Percentiles rank a stretch among this genome's conserved stretches.
Evolutionary conservation across 805 yeast species (phyloP).

Genomic region (Grigorovia humatica): DNA sequence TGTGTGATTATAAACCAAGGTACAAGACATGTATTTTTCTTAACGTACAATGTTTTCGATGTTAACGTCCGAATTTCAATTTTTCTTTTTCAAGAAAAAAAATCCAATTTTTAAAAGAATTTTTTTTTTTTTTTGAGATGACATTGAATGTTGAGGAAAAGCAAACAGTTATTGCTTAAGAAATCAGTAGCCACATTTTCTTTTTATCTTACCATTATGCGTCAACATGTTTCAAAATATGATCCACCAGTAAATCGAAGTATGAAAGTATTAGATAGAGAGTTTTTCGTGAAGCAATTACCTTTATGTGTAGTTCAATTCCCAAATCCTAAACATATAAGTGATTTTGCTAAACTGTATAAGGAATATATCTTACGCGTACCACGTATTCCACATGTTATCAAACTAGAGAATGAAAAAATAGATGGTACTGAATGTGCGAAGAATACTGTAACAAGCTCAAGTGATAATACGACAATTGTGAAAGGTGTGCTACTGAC

Average conservation of each 20-base stretch:
- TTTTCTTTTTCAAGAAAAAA: not conserved
- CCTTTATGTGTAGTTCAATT: slow-evolving; percentile 59
- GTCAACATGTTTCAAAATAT: slow-evolving; percentile 10
- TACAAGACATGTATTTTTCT: too few species aligned
- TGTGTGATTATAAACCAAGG: too few species aligned
- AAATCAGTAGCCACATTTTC: not conserved
- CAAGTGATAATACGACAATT: slow-evolving; percentile 22
- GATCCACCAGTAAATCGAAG: slow-evolving; percentile 60
- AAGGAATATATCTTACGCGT: slow-evolving; percentile 53
- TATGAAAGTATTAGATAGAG: slow-evolving; percentile 57
- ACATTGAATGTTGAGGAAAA: not conserved
- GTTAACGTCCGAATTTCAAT: not conserved
- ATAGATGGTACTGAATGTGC: not conserved
- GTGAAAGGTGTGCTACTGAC: slow-evolving; percentile 44
- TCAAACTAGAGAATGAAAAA: slow-evolving; percentile 29
- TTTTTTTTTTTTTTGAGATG: not conserved
- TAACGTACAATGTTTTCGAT: too few species aligned
- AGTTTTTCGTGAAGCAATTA: slow-evolving; percentile 47
- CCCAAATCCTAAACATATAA: slow-evolving; percentile 54
- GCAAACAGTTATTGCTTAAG: not conserved
- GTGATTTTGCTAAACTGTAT: slow-evolving; percentile 49
- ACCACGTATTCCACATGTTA: slow-evolving; percentile 64
- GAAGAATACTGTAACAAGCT: slow-evolving; percentile 10
- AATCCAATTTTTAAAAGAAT: not conserved
- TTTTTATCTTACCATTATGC: not conserved